Evolutionary conservation across 768 basidiomycete genomes (phyloP), one percentile per base, ranked within the genome.

Genomic region (Podaxis pistillaris): DNA sequence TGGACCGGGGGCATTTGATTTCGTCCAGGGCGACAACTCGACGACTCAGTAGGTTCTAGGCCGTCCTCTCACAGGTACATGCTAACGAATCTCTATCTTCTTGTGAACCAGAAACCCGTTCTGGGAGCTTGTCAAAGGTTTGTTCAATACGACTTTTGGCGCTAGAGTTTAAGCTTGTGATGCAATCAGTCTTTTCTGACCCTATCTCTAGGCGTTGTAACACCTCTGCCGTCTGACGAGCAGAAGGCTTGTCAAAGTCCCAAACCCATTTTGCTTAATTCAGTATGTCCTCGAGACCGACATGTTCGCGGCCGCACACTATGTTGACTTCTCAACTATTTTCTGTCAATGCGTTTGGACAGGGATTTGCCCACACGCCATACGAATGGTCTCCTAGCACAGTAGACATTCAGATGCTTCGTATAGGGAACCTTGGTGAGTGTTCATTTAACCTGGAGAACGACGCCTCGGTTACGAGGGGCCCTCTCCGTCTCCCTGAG

Each of bases 1-100:
- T 72, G 90, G 91, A 0, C 90, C 91, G 2, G 91, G 91, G 19
- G 83, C 84, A 1, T 86, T 92, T 64, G 89, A 91, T 72, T 93
- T 92, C 66, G 74, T 86, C 36, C 91, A 92, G 76, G 90, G 91
- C 3, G 79, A 83, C 66, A 90, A 91, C 69, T 80, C 83, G 2
- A 70, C 70, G 15, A 73, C 83, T 7, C 86, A 83, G 84, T 88
- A 74, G 63, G 84, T 74, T 49, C 51, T 30, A 28, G 38, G 41
- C 33, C 65, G 24, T 13, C 33, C 56, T 40, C 17, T 4, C 8
- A 9, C 33, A 46, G 46, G 33, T 1, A 50, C n/a, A 24, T 47
- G 22, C 46, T 41, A 51, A 60, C 49, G 49, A 37, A 60, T 58
- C 61, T 58, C 28, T 56, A 60, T 65, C 40, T 59, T 65, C 53